Conservation (phyloP, 306 rosid species). For the Betula pendula region DNA sequence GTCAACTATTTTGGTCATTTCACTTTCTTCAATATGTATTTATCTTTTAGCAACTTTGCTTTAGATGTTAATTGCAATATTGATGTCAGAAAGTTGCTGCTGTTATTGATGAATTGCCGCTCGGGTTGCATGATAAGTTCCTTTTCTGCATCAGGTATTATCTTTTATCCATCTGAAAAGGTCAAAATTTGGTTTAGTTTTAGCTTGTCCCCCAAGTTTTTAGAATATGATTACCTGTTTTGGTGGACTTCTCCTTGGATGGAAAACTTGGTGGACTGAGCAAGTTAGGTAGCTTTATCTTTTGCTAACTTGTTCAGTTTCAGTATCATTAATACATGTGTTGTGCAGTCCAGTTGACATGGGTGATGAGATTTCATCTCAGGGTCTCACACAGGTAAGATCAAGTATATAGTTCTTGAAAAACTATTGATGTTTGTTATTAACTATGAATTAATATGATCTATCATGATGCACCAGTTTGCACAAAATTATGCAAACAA, state of each 20-base stretch:
- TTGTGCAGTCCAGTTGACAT: conserved; percentile 89
- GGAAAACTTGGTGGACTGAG: conserved; percentile 21
- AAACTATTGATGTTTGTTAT: conserved; percentile 8
- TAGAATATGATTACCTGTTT: conserved; percentile 16
- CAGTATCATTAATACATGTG: conserved; percentile 23
- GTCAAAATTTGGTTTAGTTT: not conserved
- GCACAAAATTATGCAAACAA: conserved; percentile 69
- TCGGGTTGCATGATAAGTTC: conserved; percentile 76
- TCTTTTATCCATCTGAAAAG: conserved; percentile 24
- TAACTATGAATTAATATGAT: conserved; percentile 25
- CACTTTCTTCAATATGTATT: conserved; percentile 15
- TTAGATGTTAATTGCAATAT: conserved; percentile 35
- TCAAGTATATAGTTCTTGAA: conserved; percentile 13
- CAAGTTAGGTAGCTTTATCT: conserved; percentile 18
- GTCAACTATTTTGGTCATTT: conserved; percentile 17
- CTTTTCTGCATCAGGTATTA: conserved; percentile 78
- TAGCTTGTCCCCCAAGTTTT: not conserved
- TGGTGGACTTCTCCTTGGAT: conserved; percentile 11
- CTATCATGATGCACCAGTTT: conserved; percentile 54
- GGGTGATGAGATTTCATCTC: conserved; percentile 78
- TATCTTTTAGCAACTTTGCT: conserved; percentile 19
- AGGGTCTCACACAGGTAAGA: conserved; percentile 84
- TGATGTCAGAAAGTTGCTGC: conserved; percentile 76
- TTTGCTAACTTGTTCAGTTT: not conserved
- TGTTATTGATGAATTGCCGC: conserved; percentile 74